A percentile compares a stretch with the other conserved stretches of the same genome.
These are phyloP conservation scores for Backusella mclennaniae DNA, from an alignment of 192 early-diverging fungal species.

Conservation along the genomic window DNA sequence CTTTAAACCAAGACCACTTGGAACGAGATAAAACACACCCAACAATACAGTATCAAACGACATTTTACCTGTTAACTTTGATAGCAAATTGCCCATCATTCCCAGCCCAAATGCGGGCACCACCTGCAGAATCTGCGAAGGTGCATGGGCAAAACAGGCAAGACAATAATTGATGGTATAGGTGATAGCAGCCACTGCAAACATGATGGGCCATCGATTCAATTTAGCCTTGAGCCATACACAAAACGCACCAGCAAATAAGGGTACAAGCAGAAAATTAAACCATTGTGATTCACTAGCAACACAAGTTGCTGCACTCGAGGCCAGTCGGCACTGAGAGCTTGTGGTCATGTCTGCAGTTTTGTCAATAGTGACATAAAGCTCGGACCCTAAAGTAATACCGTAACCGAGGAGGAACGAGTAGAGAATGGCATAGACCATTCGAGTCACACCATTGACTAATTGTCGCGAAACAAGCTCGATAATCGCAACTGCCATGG, in stretches of 20 bases:
- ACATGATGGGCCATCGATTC: conserved; percentile 72
- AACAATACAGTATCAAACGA: conserved; percentile 82
- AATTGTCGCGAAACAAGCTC: conserved; percentile 89
- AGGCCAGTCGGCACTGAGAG: neutral
- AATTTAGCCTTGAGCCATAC: conserved; percentile 44
- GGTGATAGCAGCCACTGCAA: conserved; percentile 61
- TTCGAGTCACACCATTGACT: conserved; percentile 82
- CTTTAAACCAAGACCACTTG: conserved; percentile 29
- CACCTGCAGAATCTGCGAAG: conserved; percentile 60
- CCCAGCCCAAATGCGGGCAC: conserved; percentile 80
- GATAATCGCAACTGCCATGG: conserved; percentile 79
- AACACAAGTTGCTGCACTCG: neutral
- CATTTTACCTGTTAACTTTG: conserved; percentile 64
- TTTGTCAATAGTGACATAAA: conserved; percentile 14
- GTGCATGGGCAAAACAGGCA: conserved; percentile 45
- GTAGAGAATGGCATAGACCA: conserved; percentile 79
- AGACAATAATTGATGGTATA: conserved; percentile 61
- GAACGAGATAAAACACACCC: conserved; percentile 54
- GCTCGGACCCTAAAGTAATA: conserved; percentile 47
- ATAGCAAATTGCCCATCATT: conserved; percentile 71
- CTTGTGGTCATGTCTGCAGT: neutral
- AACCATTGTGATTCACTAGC: conserved; percentile 26
- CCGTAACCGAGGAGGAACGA: conserved; percentile 79
- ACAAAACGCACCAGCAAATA: conserved; percentile 47
- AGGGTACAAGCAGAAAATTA: conserved; percentile 45